These are phyloP conservation scores for Lipomyces oligophaga DNA, from an alignment of 805 yeast genomes.

Conservation along the genomic window DNA sequence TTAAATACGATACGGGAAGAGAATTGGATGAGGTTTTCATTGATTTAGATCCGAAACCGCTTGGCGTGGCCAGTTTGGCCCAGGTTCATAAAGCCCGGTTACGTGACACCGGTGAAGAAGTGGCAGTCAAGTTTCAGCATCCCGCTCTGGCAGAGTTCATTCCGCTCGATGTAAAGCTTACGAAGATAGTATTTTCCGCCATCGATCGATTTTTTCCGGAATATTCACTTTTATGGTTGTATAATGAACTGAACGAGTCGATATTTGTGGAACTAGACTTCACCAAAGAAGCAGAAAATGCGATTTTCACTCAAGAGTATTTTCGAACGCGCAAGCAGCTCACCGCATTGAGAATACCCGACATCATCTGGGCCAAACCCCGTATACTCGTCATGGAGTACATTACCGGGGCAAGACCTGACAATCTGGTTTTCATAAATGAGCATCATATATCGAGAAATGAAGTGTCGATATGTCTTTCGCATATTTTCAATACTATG, in stretches of 20 bases:
- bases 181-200: slow-evolving; percentile 67
- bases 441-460: slow-evolving; percentile 62
- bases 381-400: slow-evolving; percentile 72
- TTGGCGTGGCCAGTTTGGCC: slow-evolving; percentile 94
- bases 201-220: slow-evolving; percentile 84
- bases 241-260: slow-evolving; percentile 83
- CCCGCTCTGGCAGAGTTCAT: slow-evolving; percentile 83
- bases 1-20: slow-evolving; percentile 61
- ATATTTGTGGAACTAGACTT: slow-evolving; percentile 91
- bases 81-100: slow-evolving; percentile 84
- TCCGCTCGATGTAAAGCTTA: slow-evolving; percentile 80
- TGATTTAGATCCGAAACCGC: slow-evolving; percentile 66
- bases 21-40: slow-evolving; percentile 59
- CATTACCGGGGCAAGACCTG: slow-evolving; percentile 76
- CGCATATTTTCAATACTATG: slow-evolving; percentile 92
- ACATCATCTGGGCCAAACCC: slow-evolving; percentile 58
- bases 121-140: slow-evolving; percentile 93
- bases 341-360: slow-evolving; percentile 81
- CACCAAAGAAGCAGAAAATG: slow-evolving; percentile 78
- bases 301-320: slow-evolving; percentile 62
- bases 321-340: slow-evolving; percentile 51
- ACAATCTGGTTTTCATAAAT: slow-evolving; percentile 63
- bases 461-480: slow-evolving; percentile 77
- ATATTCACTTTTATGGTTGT: slow-evolving; percentile 91
- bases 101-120: slow-evolving; percentile 57